Percentiles rank a stretch among this genome's conserved stretches.
Conservation (phyloP, 495 filamentous ascomycete species). For the Hypoxylon cercidicola region DNA sequence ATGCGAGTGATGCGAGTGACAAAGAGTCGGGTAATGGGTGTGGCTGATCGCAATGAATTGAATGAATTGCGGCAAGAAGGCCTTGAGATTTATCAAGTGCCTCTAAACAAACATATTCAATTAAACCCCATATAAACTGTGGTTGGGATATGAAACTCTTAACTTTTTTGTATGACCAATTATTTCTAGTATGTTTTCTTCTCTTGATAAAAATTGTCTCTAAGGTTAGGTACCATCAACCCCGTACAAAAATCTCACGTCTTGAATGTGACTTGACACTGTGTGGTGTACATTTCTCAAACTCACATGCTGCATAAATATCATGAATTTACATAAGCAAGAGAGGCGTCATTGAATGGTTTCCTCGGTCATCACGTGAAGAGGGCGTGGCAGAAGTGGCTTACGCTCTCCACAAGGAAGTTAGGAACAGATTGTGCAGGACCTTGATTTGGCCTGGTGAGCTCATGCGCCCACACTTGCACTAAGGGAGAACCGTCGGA, state of each 20-base stretch:
- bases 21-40: constrained; percentile 10
- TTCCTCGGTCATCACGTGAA: constrained; percentile 20
- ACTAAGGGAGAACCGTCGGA: constrained; percentile 16
- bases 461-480: constrained; percentile 32
- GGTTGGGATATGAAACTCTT: not conserved
- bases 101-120: constrained; percentile 9
- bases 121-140: constrained; percentile 9
- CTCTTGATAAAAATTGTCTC: not conserved
- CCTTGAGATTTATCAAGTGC: not conserved
- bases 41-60: constrained; percentile 23
- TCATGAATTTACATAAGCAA: not conserved
- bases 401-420: constrained; percentile 9
- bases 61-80: not conserved
- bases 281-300: not conserved
- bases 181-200: not conserved
- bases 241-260: not conserved
- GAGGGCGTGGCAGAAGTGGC: constrained; percentile 18
- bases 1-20: constrained; percentile 34
- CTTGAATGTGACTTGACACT: not conserved
- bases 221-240: too few species aligned
- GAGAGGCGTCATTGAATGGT: not conserved
- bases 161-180: not conserved
- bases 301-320: not conserved
- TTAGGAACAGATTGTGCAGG: constrained; percentile 29
- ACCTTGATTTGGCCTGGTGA: constrained; percentile 31